Evolutionary conservation across 2,329 filamentous ascomycete species (phyloP).

Genomic region (Beauveria caledonica): DNA sequence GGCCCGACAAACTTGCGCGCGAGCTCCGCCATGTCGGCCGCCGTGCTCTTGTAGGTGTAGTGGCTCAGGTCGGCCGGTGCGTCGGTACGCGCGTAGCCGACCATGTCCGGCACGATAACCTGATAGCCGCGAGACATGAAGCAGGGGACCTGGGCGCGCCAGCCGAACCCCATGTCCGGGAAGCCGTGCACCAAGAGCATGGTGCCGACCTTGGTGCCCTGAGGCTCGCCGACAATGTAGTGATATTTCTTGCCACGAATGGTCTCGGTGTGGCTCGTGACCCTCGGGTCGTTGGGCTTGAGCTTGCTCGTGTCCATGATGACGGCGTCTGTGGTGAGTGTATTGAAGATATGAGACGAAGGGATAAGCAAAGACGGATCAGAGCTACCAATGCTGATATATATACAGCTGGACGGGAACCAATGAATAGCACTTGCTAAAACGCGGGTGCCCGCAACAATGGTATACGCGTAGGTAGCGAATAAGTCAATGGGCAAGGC

Average conservation of each 20-base stretch:
- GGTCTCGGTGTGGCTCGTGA: slow-evolving; percentile 24
- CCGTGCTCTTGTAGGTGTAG: slow-evolving; percentile 65
- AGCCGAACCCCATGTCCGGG: slow-evolving; percentile 75
- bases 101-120: slow-evolving; percentile 77
- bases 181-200: slow-evolving; percentile 63
- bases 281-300: slow-evolving; percentile 38
- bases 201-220: slow-evolving; percentile 35
- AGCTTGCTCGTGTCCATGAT: slow-evolving; percentile 55
- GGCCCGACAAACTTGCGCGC: slow-evolving; percentile 44
- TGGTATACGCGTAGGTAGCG: too few relatives aligned
- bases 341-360: neutral
- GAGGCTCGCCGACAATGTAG: slow-evolving; percentile 48
- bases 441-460: neutral
- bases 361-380: neutral
- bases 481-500: neutral
- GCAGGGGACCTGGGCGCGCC: slow-evolving; percentile 81
- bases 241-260: slow-evolving; percentile 52
- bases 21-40: slow-evolving; percentile 68
- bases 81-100: slow-evolving; percentile 75
- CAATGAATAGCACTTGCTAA: neutral
- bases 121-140: slow-evolving; percentile 64
- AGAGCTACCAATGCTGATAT: neutral
- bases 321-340: neutral
- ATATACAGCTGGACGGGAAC: neutral
- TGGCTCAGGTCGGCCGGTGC: slow-evolving; percentile 52